Conservation (phyloP, 139 green algal species). For the Marvania coccoides region DNA sequence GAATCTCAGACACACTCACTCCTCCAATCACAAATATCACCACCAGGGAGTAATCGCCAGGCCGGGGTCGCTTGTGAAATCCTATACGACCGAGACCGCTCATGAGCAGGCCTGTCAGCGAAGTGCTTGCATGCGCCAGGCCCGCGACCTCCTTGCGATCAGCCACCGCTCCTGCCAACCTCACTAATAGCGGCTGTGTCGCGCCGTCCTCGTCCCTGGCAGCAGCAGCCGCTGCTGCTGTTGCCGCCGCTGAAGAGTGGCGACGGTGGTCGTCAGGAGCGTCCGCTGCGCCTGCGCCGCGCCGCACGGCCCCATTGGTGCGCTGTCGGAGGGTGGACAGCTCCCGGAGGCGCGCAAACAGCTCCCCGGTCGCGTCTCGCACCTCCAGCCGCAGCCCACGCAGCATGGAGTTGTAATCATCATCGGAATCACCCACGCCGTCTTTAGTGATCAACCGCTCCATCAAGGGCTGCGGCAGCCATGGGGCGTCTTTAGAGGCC, state of each 20-base stretch:
- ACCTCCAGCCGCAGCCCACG: not conserved
- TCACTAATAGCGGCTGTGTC: slow-evolving; percentile 10
- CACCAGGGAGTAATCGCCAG: slow-evolving; percentile 32
- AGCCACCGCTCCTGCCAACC: slow-evolving; percentile 26
- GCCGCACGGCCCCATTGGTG: not conserved
- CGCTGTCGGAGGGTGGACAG: not conserved
- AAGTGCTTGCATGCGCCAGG: slow-evolving; percentile 26
- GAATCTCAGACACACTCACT: not conserved
- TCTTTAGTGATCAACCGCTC: not conserved
- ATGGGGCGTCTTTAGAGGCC: not conserved
- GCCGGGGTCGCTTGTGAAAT: slow-evolving; percentile 29
- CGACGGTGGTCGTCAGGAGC: not conserved
- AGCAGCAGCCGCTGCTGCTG: not conserved
- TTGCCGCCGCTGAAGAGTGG: not conserved
- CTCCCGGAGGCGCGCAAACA: not conserved
- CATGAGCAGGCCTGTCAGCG: slow-evolving; percentile 42
- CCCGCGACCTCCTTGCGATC: slow-evolving; percentile 6
- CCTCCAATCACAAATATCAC: slow-evolving; percentile 65
- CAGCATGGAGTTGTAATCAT: not conserved
- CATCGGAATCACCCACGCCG: not conserved
- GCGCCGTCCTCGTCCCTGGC: not conserved
- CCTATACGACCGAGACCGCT: slow-evolving; percentile 47
- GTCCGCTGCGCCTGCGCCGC: not conserved
- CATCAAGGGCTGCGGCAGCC: not conserved
- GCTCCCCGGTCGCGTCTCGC: not conserved